Conservation (phyloP, 225 moss, liverwort and hornwort species). For the Pleurozium schreberi region DNA sequence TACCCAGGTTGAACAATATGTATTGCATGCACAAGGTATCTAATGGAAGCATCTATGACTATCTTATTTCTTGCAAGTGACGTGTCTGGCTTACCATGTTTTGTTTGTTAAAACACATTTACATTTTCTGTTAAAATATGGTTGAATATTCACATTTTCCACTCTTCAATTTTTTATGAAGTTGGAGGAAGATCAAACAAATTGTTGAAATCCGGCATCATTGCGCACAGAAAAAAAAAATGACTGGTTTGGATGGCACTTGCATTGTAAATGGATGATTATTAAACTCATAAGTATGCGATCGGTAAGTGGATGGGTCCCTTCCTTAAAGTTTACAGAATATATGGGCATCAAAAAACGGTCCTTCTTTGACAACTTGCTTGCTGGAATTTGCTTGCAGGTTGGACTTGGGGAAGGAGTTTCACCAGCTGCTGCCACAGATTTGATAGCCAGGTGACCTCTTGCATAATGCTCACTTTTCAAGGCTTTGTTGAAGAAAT, state of each 20-base stretch:
- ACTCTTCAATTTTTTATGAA: background rate
- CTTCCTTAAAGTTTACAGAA: background rate
- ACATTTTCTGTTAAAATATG: background rate
- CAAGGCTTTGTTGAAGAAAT: background rate
- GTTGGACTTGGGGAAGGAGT: slow-evolving; percentile 99
- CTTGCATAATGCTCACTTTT: background rate
- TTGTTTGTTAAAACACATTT: background rate
- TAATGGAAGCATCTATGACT: background rate
- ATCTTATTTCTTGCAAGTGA: background rate
- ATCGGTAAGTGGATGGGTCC: background rate
- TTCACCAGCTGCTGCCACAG: slow-evolving; percentile 88
- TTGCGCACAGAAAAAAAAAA: background rate
- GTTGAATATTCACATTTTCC: background rate
- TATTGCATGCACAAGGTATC: background rate
- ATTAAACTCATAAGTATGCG: background rate
- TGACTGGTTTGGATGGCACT: background rate
- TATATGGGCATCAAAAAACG: background rate
- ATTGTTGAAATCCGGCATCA: background rate
- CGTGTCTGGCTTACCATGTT: background rate
- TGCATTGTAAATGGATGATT: background rate
- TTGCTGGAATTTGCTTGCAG: slow-evolving; percentile 14
- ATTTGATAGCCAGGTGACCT: slow-evolving; percentile 83
- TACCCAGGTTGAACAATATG: background rate
- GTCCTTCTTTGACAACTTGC: background rate
- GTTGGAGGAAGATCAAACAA: background rate